A percentile compares a stretch with the other conserved stretches of the same genome.
phyloP scores from a whole-genome alignment of 768 basidiomycete species.

The Lactarius deliciosus region DNA sequence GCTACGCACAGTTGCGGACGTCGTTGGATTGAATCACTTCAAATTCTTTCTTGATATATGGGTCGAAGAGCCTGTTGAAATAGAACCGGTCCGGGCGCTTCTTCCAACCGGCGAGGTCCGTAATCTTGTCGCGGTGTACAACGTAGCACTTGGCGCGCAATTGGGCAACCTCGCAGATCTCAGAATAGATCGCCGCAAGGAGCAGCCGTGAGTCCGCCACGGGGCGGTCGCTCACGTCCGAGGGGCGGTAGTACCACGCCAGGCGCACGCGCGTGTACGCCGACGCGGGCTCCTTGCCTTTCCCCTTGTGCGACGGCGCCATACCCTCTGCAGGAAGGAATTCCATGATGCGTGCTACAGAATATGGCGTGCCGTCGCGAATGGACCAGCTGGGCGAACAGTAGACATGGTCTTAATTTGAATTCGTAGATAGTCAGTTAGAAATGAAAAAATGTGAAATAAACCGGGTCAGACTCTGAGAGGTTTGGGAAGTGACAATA shows the following conservation, averaged over 20 bases:
- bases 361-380: slow-evolving; percentile 93
- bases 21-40: slow-evolving; percentile 87
- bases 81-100: slow-evolving; percentile 94
- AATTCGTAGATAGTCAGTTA: slow-evolving; percentile 23
- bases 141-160: slow-evolving; percentile 92
- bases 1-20: slow-evolving; percentile 81
- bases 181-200: slow-evolving; percentile 93
- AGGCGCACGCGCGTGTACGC: slow-evolving; percentile 79
- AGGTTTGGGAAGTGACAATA: slow-evolving; percentile 27
- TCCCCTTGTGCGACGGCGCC: slow-evolving; percentile 47
- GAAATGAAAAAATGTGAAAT: slow-evolving; percentile 8
- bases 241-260: slow-evolving; percentile 95
- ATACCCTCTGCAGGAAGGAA: slow-evolving; percentile 81
- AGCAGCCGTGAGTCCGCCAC: slow-evolving; percentile 90
- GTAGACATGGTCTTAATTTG: slow-evolving; percentile 85
- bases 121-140: slow-evolving; percentile 92
- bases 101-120: slow-evolving; percentile 91
- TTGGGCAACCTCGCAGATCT: slow-evolving; percentile 93
- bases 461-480: slow-evolving; percentile 34
- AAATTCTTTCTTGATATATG: slow-evolving; percentile 97
- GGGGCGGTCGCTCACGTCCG: slow-evolving; percentile 91
- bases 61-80: slow-evolving; percentile 93
- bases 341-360: slow-evolving; percentile 95
- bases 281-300: slow-evolving; percentile 63
- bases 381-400: slow-evolving; percentile 91